Evolutionary conservation across 164 flowering plant genomes (phyloP).

Genomic region (Vitis riparia): DNA sequence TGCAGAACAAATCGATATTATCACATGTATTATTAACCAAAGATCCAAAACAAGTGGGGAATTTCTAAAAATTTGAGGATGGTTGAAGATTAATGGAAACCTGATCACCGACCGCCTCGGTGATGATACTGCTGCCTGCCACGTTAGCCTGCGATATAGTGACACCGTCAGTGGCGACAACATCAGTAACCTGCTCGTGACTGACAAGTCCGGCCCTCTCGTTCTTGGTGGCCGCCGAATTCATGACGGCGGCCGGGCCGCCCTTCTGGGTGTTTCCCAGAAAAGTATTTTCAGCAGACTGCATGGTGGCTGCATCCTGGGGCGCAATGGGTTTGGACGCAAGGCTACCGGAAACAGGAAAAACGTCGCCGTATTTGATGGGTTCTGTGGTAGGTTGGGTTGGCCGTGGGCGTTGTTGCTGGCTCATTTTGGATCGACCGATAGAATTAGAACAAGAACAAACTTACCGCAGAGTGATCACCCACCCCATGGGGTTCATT

Average conservation of each 20-base stretch:
- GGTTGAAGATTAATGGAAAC: slow-evolving; percentile 9
- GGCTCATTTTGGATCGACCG: slow-evolving; percentile 31
- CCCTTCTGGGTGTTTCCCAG: slow-evolving; percentile 43
- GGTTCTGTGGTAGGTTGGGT: slow-evolving; percentile 23
- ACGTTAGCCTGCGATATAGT: slow-evolving; percentile 11
- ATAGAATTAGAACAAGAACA: no score
- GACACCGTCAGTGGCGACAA: slow-evolving; percentile 27
- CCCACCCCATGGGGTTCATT: no score
- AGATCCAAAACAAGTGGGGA: no score
- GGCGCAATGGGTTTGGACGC: slow-evolving; percentile 43
- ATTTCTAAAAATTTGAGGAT: no score
- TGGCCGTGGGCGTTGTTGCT: slow-evolving; percentile 27
- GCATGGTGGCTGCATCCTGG: slow-evolving; percentile 48
- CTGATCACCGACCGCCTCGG: slow-evolving; percentile 47
- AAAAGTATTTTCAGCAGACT: slow-evolving; percentile 41
- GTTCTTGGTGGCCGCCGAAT: slow-evolving; percentile 40
- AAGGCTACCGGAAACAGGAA: slow-evolving; percentile 45
- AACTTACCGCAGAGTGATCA: no score
- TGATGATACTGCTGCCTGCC: slow-evolving; percentile 24
- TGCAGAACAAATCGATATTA: neutral
- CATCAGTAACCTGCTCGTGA: slow-evolving; percentile 13
- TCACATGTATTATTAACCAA: no score
- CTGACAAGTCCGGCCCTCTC: slow-evolving; percentile 32
- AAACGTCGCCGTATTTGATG: slow-evolving; percentile 58
- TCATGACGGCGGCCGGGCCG: slow-evolving; percentile 57